Evolutionary conservation across 495 filamentous ascomycete genomes (phyloP).

Genomic region (Penicillium atrosanguineum): DNA sequence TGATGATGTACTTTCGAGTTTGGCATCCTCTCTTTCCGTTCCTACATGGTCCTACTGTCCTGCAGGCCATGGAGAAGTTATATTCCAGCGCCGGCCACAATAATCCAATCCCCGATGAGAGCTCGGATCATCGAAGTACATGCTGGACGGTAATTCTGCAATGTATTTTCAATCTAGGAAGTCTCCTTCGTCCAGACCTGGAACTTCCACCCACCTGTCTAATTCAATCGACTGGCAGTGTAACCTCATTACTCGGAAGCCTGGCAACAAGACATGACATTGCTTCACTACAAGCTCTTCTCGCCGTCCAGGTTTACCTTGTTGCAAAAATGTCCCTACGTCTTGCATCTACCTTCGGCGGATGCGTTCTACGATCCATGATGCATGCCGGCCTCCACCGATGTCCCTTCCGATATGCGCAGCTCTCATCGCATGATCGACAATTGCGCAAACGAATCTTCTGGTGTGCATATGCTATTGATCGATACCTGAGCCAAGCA

Average conservation of each 20-base stretch:
- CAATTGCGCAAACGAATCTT: slow-evolving; percentile 47
- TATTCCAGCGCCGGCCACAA: slow-evolving; percentile 25
- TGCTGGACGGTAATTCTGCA: slow-evolving; percentile 43
- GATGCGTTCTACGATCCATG: slow-evolving; percentile 39
- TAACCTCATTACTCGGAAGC: slow-evolving; percentile 27
- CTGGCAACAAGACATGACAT: slow-evolving; percentile 36
- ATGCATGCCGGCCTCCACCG: slow-evolving; percentile 43
- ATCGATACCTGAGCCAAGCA: slow-evolving; percentile 47
- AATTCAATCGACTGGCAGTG: slow-evolving; percentile 28
- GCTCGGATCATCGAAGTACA: slow-evolving; percentile 21
- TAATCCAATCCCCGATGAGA: background rate
- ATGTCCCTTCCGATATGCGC: slow-evolving; percentile 42
- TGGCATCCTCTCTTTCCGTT: slow-evolving; percentile 53
- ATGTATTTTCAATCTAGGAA: slow-evolving; percentile 38
- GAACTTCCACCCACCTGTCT: slow-evolving; percentile 23
- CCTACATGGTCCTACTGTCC: slow-evolving; percentile 49
- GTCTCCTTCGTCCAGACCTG: slow-evolving; percentile 27
- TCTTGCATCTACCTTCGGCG: slow-evolving; percentile 38
- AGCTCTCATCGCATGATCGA: slow-evolving; percentile 40
- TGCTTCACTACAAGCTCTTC: slow-evolving; percentile 36
- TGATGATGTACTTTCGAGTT: slow-evolving; percentile 44
- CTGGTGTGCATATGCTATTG: slow-evolving; percentile 51
- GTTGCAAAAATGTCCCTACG: slow-evolving; percentile 41
- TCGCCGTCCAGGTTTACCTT: slow-evolving; percentile 38
- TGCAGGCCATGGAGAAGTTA: slow-evolving; percentile 43